Base-by-base conservation (phyloP, 768 basidiomycete species). In the Pholiota conissans region DNA sequence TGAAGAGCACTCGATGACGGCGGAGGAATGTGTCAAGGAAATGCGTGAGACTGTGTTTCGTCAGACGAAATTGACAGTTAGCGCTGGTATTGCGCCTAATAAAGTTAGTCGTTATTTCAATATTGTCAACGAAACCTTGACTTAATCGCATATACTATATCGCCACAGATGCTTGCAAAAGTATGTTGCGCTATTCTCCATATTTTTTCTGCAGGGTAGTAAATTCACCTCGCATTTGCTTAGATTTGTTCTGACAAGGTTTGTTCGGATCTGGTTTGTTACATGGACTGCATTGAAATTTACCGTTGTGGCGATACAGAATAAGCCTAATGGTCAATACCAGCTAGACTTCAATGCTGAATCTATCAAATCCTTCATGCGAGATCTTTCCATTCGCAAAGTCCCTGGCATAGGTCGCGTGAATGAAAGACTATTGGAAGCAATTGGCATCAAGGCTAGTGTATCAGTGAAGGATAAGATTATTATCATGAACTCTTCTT, bases 291-390 rank as follows among this genome's bases (percentile, higher is more conserved):
- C 53, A 34, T 18, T 54, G 30, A 57, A 14, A 28, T 14, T 8
- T 34, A 46, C 32, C 6, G n/a, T 47, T 29, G 42, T 18, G 18
- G 10, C 16, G 10, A 40, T n/a, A 13, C 49, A 91, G 87, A 96
- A 98, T 71, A 98, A 98, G 73, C 95, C 95, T 2, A 92, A 96
- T 65, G 95, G 94, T 11, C 95, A 97, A 71, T 98, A 84, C 61
- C 81, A 82, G 62, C 81, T 97, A 22, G 73, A 84, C 2, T 92
- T 89, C 63, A 81, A 89, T 26, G 70, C 79, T 2, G 66, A 83
- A 27, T 74, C 79, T 7, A 88, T 98, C 63, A 80, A 80, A 48
- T 72, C 73, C 0, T 98, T 97, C 69, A 93, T 93, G 88, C 76
- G 74, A 20, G 84, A 87, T 48, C 80, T 98, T 14, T 81, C 93